These are phyloP conservation scores for Aegilops speltoides DNA, from an alignment of 176 grass and related monocot species.

Conservation along the genomic window DNA sequence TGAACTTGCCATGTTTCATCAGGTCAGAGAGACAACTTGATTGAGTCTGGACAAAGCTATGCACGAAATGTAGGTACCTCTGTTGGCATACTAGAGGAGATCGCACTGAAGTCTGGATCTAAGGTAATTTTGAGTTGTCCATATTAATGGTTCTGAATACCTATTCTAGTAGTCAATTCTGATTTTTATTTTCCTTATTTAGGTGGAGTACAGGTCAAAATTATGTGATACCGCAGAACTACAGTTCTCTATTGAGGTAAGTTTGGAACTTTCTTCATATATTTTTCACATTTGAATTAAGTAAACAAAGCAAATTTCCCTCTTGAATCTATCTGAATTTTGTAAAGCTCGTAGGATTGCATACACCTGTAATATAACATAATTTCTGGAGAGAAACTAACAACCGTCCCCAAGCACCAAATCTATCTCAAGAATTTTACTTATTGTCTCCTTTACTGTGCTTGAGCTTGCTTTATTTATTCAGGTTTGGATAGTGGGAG, in stretches of 20 bases:
- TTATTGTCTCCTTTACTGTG: not conserved
- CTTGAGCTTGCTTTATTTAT: not conserved
- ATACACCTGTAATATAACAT: not conserved
- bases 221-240: conserved; percentile 71
- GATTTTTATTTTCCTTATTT: conserved; percentile 35
- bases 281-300: not conserved
- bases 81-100: conserved; percentile 65
- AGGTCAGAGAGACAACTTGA: conserved; percentile 43
- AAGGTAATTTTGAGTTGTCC: conserved; percentile 57
- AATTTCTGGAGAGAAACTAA: conserved; percentile 4
- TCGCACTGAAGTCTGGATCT: conserved; percentile 79
- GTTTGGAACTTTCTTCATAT: not conserved
- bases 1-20: conserved; percentile 27
- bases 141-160: not conserved
- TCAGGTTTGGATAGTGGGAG: conserved; percentile 95
- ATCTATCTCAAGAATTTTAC: not conserved
- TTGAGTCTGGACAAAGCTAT: conserved; percentile 39
- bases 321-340: not conserved
- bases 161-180: conserved; percentile 15
- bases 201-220: conserved; percentile 81
- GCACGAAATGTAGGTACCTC: conserved; percentile 35
- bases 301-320: not conserved
- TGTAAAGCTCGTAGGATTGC: conserved; percentile 2
- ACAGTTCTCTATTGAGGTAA: conserved; percentile 88
- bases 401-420: not conserved